phyloP scores from a whole-genome alignment of 2,329 filamentous ascomycete species.

The Didymella exigua region DNA sequence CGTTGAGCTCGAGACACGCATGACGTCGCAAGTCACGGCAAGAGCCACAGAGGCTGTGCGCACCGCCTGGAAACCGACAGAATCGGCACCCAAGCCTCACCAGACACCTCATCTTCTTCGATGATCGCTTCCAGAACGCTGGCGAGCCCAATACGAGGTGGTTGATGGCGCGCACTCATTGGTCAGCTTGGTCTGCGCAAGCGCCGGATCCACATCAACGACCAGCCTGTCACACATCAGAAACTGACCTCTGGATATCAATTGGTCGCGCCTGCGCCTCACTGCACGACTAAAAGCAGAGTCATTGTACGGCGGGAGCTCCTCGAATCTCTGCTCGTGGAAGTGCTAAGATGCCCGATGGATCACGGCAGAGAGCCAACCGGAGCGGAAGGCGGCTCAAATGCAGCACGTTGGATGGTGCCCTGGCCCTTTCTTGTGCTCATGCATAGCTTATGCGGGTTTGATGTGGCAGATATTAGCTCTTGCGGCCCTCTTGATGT shows the following conservation, averaged over 20 bases:
- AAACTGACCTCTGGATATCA: constrained; percentile 23
- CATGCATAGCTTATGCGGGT: constrained; percentile 36
- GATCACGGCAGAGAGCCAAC: constrained; percentile 37
- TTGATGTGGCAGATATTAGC: constrained; percentile 35
- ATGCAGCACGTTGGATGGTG: constrained; percentile 23
- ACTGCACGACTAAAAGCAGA: constrained; percentile 34
- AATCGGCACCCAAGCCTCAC: constrained; percentile 15
- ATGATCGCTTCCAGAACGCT: constrained; percentile 13
- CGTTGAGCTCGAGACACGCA: constrained; percentile 4
- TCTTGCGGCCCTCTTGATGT: constrained; percentile 27
- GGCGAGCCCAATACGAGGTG: constrained; percentile 18
- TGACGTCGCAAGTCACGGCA: constrained; percentile 5
- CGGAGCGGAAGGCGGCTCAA: constrained; percentile 31
- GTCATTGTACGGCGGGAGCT: constrained; percentile 35
- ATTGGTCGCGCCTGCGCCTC: constrained; percentile 44
- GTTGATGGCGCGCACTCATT: constrained; percentile 29
- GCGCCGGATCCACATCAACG: constrained; percentile 31
- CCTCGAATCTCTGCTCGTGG: constrained; percentile 37
- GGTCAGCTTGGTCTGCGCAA: constrained; percentile 27
- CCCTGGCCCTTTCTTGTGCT: constrained; percentile 24
- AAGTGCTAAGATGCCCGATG: constrained; percentile 27
- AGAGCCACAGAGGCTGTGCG: constrained; percentile 26
- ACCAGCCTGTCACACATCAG: constrained; percentile 34
- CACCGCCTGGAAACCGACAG: not conserved
- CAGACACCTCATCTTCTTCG: constrained; percentile 12